phyloP scores from a whole-genome alignment of 1,139 yeast genomes.

The Pichia terricola region DNA sequence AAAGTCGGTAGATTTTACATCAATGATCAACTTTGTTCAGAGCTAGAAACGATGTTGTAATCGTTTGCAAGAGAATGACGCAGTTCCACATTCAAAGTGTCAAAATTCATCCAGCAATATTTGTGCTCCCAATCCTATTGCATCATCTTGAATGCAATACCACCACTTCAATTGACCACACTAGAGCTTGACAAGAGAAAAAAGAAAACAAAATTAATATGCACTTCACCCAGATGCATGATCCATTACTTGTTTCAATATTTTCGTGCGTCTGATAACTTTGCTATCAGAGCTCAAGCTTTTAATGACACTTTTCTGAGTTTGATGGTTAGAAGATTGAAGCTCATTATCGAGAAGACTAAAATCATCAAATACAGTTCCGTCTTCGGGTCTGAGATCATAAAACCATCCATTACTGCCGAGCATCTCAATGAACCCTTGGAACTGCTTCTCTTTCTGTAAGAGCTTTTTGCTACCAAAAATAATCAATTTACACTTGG shows the following conservation, averaged over 20 bases:
- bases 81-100: too few relatives aligned
- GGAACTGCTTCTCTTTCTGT: conserved; percentile 43
- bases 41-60: too few relatives aligned
- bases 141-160: too few relatives aligned
- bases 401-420: conserved; percentile 48
- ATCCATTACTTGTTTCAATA: conserved; percentile 20
- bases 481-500: conserved; percentile 72
- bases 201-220: background rate
- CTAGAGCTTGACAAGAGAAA: background rate
- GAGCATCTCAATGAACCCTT: conserved; percentile 53
- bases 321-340: too few relatives aligned
- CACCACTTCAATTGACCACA: too few relatives aligned
- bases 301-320: too few relatives aligned
- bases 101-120: too few relatives aligned
- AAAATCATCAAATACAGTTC: background rate
- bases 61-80: too few relatives aligned
- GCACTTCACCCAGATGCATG: conserved; percentile 2
- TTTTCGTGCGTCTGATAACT: conserved; percentile 17
- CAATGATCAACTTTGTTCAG: too few relatives aligned
- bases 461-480: conserved; percentile 71
- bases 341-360: conserved; percentile 55
- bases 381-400: conserved; percentile 8
- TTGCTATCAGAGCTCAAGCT: conserved; percentile 8
- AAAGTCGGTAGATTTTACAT: too few relatives aligned
- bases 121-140: too few relatives aligned